A percentile compares a stretch with the other conserved stretches of the same genome.
phyloP scores from a whole-genome alignment of 2,329 filamentous ascomycete species.

The Cercospora sojina region DNA sequence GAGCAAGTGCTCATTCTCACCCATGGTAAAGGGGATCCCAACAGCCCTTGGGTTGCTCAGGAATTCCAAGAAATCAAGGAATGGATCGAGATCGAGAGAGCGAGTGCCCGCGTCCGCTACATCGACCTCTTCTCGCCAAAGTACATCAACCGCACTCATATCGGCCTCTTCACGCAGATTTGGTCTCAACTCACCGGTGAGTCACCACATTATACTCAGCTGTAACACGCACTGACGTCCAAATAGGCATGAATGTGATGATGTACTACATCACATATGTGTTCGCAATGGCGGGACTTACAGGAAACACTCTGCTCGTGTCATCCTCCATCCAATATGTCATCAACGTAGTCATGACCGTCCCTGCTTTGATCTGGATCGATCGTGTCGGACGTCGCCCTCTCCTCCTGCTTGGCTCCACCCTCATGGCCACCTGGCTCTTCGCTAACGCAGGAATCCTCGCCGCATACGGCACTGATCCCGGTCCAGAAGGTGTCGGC shows the following conservation, averaged over 20 bases:
- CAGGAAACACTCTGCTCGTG: constrained; percentile 56
- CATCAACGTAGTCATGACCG: constrained; percentile 73
- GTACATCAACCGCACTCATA: constrained; percentile 72
- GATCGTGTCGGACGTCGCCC: constrained; percentile 73
- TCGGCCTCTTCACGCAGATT: constrained; percentile 71
- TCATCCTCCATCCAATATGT: constrained; percentile 72
- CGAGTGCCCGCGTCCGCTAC: constrained; percentile 68
- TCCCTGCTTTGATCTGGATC: constrained; percentile 72
- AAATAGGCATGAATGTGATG: constrained; percentile 11
- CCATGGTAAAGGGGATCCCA: constrained; percentile 53
- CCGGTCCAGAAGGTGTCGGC: constrained; percentile 39
- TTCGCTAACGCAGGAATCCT: constrained; percentile 63
- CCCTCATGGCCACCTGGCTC: constrained; percentile 63
- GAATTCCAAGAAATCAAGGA: constrained; percentile 69
- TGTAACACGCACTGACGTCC: no score
- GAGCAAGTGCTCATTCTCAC: constrained; percentile 61
- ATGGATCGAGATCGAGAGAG: constrained; percentile 67
- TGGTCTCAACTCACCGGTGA: constrained; percentile 68
- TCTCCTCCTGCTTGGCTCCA: constrained; percentile 64
- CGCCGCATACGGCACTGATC: constrained; percentile 56
- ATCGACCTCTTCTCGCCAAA: constrained; percentile 68
- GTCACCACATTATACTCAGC: constrained; percentile 50
- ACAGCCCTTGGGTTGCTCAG: constrained; percentile 57
- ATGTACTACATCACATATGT: constrained; percentile 36
- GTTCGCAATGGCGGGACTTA: constrained; percentile 68